Base-by-base conservation (phyloP, 345 rosid genomes). In the Firmiana major region DNA sequence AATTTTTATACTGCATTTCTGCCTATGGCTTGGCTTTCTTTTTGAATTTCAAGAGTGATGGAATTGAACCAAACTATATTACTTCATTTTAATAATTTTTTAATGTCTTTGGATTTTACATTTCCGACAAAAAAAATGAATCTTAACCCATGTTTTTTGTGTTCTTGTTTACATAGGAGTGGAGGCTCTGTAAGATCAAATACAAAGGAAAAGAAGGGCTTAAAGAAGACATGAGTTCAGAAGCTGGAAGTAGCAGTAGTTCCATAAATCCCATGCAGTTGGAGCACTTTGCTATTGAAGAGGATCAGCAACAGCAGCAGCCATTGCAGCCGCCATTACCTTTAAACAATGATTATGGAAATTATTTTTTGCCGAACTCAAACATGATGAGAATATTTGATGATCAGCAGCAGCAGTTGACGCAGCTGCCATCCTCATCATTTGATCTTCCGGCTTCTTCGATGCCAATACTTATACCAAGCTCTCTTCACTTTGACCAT, bases 171-270 rank as follows among this genome's bases (percentile, higher is more conserved):
- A 15, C 3, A 3, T 7, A 68, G 73, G 73, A 45, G 4, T 68
- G 73, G 73, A 68, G 57, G 28, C 58, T 69, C n/a, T 69, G 73
- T 28, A 69, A 69, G 73, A 69, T 69, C 15, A 69, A 26, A 58
- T 69, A 26, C 57, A 46, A 69, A 46, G 73, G 73, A 28, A 69
- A 69, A 46, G 73, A 69, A 26, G 26, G 10, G 73, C 22, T 69
- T 69, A 5, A 26, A 26, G 58, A 69, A 48, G 8, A 51, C 54
- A 15, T 48, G 53, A 48, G 6, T 57, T 9, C 13, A 21, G 62
- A 21, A n/a, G 62, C 62, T 7, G 62, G 28, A 57, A 4, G 15
- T 22, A 9, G 62, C 31, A 55, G 26, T 55, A 55, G 60, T 55
- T 55, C 60, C 60, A 57, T 57, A 21, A 21, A 21, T 57, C 62